These are phyloP conservation scores for Suillus spraguei DNA, from an alignment of 768 basidiomycete species.

Conservation along the genomic window DNA sequence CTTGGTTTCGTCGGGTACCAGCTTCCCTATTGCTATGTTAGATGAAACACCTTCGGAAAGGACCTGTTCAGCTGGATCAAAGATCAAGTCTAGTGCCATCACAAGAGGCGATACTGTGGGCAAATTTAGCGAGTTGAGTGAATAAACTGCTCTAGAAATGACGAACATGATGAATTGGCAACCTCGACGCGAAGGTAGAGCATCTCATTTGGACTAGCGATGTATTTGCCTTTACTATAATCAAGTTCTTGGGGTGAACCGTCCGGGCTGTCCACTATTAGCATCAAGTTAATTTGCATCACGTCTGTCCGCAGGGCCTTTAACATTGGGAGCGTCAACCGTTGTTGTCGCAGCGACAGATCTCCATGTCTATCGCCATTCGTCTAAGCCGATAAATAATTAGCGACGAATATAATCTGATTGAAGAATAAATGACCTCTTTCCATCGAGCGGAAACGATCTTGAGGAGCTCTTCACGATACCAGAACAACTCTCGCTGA, in stretches of 20 bases:
- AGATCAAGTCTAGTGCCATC: conserved; percentile 53
- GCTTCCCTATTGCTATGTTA: conserved; percentile 64
- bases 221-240: conserved; percentile 41
- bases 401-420: background rate
- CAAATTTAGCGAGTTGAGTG: conserved; percentile 6
- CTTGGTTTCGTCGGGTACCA: conserved; percentile 55
- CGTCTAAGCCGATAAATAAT: conserved; percentile 48
- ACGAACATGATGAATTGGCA: conserved; percentile 70
- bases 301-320: conserved; percentile 72
- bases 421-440: conserved; percentile 59
- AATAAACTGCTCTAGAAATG: conserved; percentile 9
- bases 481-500: conserved; percentile 93
- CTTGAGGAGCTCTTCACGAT: conserved; percentile 84
- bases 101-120: conserved; percentile 50
- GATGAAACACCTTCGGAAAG: conserved; percentile 68
- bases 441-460: conserved; percentile 74
- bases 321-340: conserved; percentile 79
- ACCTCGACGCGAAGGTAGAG: conserved; percentile 59
- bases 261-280: conserved; percentile 38
- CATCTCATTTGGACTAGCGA: conserved; percentile 61
- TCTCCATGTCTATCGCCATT: conserved; percentile 78
- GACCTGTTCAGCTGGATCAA: conserved; percentile 65
- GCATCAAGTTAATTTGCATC: conserved; percentile 57
- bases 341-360: conserved; percentile 75
- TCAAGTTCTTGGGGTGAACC: conserved; percentile 17